phyloP scores from a whole-genome alignment of 2,329 filamentous ascomycete species.

The Pleoardoris graminearum region DNA sequence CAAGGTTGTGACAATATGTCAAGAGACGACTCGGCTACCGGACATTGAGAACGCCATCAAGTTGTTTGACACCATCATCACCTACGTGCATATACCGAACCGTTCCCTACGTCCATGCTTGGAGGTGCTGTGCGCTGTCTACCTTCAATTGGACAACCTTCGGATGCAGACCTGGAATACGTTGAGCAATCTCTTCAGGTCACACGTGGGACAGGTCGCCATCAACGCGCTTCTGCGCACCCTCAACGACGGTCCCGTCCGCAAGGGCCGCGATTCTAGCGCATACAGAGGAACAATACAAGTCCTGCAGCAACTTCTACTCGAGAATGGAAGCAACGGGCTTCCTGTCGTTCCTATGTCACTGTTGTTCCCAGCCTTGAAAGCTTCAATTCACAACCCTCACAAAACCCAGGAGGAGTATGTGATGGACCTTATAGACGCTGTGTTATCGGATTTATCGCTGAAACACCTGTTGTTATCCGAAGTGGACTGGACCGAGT shows the following conservation, averaged over 20 bases:
- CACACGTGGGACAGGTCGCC: conserved; percentile 72
- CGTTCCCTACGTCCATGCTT: conserved; percentile 67
- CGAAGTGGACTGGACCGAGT: conserved; percentile 67
- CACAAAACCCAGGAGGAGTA: conserved; percentile 45
- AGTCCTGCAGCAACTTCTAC: conserved; percentile 35
- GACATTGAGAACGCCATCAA: conserved; percentile 70
- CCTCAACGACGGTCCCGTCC: conserved; percentile 32
- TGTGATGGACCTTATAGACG: conserved; percentile 55
- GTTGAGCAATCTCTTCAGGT: conserved; percentile 70
- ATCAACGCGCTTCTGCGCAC: conserved; percentile 68
- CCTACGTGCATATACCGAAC: conserved; percentile 69
- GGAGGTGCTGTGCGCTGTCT: conserved; percentile 72
- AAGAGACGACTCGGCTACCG: conserved; percentile 64
- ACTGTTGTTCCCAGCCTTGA: conserved; percentile 39
- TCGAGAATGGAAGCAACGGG: conserved; percentile 38
- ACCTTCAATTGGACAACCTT: conserved; percentile 64
- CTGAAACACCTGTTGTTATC: conserved; percentile 62
- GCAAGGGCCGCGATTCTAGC: conserved; percentile 28
- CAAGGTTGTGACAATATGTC: conserved; percentile 67
- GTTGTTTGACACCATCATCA: conserved; percentile 71
- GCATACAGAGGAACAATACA: conserved; percentile 36
- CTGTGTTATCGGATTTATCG: conserved; percentile 50
- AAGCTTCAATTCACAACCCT: conserved; percentile 34
- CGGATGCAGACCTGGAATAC: conserved; percentile 70
- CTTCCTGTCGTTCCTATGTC: conserved; percentile 41